Percentiles rank a stretch among this genome's conserved stretches.
These are phyloP conservation scores for Parasarocladium wereldwijsianum DNA, from an alignment of 2,329 filamentous ascomycete species.

Conservation along the genomic window DNA sequence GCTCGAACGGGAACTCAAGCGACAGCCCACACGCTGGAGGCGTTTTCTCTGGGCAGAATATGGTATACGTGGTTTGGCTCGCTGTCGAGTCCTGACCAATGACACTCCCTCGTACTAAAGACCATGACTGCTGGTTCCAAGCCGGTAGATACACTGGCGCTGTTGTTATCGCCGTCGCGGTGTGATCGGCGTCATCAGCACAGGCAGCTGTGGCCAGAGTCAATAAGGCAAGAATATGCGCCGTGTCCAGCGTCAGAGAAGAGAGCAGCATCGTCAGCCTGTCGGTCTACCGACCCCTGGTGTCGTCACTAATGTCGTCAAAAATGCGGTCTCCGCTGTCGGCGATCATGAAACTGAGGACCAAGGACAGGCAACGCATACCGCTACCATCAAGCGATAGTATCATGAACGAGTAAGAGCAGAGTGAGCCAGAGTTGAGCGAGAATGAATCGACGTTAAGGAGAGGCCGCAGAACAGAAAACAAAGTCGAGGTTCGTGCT, in stretches of 20 bases:
- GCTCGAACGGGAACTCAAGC: slow-evolving; percentile 30
- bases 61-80: slow-evolving; percentile 28
- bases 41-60: slow-evolving; percentile 30
- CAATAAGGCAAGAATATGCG: slow-evolving; percentile 11
- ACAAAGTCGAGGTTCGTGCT: too few species aligned
- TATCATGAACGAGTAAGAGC: background rate
- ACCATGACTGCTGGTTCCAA: slow-evolving; percentile 27
- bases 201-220: slow-evolving; percentile 9
- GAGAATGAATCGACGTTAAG: too few species aligned
- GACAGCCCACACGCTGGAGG: slow-evolving; percentile 26
- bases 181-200: slow-evolving; percentile 7
- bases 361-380: background rate
- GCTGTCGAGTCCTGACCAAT: slow-evolving; percentile 21
- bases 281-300: background rate
- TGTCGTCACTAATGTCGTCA: background rate
- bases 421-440: background rate
- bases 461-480: too few species aligned
- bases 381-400: background rate
- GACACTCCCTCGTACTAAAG: slow-evolving; percentile 28
- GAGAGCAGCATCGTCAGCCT: background rate
- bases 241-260: background rate
- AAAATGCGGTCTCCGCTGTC: background rate
- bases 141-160: slow-evolving; percentile 30
- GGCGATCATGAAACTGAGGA: too few species aligned
- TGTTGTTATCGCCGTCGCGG: slow-evolving; percentile 18